phyloP scores from a whole-genome alignment of 805 yeast genomes.

The Candida morakotiae region DNA sequence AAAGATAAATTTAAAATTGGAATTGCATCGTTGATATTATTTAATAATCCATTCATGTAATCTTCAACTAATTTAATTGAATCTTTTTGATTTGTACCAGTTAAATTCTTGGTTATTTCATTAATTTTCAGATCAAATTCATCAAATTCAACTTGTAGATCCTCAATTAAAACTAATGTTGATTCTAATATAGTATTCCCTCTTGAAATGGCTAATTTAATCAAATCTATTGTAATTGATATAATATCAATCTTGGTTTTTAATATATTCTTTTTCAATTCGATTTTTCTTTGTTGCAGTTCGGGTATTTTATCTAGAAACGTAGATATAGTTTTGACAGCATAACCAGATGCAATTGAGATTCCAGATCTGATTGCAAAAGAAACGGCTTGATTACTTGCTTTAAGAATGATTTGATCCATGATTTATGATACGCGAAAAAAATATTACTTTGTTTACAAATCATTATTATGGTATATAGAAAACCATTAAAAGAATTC shows the following conservation, averaged over 20 bases:
- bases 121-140: constrained; percentile 50
- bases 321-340: constrained; percentile 57
- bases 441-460: too few relatives aligned
- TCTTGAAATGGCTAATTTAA: constrained; percentile 56
- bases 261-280: constrained; percentile 39
- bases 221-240: constrained; percentile 63
- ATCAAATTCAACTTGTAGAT: constrained; percentile 54
- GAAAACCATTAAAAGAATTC: constrained; percentile 35
- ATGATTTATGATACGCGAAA: constrained; percentile 14
- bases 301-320: constrained; percentile 54
- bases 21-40: constrained; percentile 60
- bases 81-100: constrained; percentile 26
- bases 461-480: constrained; percentile 14
- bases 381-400: constrained; percentile 75
- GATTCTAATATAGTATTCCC: constrained; percentile 57
- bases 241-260: constrained; percentile 58
- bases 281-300: constrained; percentile 45
- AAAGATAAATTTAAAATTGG: constrained; percentile 65
- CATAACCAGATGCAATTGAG: constrained; percentile 69
- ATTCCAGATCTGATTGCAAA: constrained; percentile 76
- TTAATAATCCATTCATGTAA: constrained; percentile 45
- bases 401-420: constrained; percentile 47
- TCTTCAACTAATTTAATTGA: constrained; percentile 45
- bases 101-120: constrained; percentile 27
- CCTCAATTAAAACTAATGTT: constrained; percentile 50